These are phyloP conservation scores for Ophiocordyceps camponoti-rufipedis DNA, from an alignment of 2,329 filamentous ascomycete species.

Conservation along the genomic window DNA sequence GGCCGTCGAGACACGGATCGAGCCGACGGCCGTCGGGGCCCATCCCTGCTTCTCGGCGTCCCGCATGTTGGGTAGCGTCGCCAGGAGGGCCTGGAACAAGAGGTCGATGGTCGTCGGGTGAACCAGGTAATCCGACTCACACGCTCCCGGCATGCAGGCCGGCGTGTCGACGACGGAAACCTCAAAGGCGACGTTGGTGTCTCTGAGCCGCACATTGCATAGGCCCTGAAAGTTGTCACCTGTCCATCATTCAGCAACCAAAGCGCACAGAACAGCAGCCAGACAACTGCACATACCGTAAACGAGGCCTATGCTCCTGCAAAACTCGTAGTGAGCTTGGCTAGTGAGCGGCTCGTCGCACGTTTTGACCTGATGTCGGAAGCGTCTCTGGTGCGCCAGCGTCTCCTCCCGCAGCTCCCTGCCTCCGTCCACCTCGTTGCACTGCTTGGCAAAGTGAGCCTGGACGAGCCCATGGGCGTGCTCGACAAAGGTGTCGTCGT, in stretches of 20 bases:
- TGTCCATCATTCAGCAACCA: neutral
- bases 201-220: neutral
- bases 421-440: neutral
- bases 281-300: neutral
- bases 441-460: neutral
- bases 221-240: neutral
- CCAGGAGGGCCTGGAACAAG: neutral
- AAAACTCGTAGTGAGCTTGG: neutral
- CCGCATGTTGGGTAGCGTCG: neutral
- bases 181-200: neutral
- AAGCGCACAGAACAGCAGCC: neutral
- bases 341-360: neutral
- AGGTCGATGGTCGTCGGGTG: neutral
- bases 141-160: neutral
- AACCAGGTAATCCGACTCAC: neutral
- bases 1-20: neutral
- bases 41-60: neutral
- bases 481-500: neutral
- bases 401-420: constrained; percentile 1
- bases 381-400: neutral
- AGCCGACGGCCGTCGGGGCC: neutral
- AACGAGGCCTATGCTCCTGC: neutral
- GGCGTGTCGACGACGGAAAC: neutral
- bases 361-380: neutral
- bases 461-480: neutral